phyloP scores from a whole-genome alignment of 352 stramenopile species.

The Elongisporangium undulatum region DNA sequence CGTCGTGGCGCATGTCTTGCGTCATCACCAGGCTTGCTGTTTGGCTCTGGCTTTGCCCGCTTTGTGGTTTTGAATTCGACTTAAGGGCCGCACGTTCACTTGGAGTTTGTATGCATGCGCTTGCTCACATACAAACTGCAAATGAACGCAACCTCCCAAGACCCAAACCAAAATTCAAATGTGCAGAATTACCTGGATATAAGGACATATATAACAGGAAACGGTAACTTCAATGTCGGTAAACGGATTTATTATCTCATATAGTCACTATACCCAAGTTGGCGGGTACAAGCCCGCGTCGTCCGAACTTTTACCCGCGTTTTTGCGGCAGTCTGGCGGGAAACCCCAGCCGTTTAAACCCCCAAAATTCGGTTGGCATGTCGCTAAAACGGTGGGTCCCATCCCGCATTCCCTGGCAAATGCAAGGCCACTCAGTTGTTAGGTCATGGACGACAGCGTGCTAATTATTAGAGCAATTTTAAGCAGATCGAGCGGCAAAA shows the following conservation, averaged over 20 bases:
- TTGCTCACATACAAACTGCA: slow-evolving; percentile 21
- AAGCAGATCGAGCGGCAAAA: background rate
- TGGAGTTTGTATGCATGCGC: slow-evolving; percentile 22
- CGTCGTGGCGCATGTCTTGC: slow-evolving; percentile 31
- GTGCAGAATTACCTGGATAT: slow-evolving; percentile 4
- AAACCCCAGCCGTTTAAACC: background rate
- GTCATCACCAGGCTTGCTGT: slow-evolving; percentile 27
- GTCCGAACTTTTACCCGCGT: slow-evolving; percentile 40
- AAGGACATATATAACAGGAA: slow-evolving; percentile 9
- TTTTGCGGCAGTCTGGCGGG: slow-evolving; percentile 12
- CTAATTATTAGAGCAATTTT: background rate
- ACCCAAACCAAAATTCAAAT: slow-evolving; percentile 15
- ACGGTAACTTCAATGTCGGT: background rate
- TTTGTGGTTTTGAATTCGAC: slow-evolving; percentile 26
- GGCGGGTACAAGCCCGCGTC: slow-evolving; percentile 31
- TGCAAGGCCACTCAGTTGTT: background rate
- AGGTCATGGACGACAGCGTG: background rate
- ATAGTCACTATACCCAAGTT: slow-evolving; percentile 13
- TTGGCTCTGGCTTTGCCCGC: slow-evolving; percentile 1
- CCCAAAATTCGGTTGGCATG: background rate
- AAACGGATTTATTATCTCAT: background rate
- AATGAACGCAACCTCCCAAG: slow-evolving; percentile 12
- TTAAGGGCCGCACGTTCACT: slow-evolving; percentile 19
- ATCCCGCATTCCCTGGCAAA: background rate
- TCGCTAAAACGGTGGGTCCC: background rate